These are phyloP conservation scores for Colletotrichum lini DNA, from an alignment of 2,329 filamentous ascomycete genomes.

Conservation along the genomic window DNA sequence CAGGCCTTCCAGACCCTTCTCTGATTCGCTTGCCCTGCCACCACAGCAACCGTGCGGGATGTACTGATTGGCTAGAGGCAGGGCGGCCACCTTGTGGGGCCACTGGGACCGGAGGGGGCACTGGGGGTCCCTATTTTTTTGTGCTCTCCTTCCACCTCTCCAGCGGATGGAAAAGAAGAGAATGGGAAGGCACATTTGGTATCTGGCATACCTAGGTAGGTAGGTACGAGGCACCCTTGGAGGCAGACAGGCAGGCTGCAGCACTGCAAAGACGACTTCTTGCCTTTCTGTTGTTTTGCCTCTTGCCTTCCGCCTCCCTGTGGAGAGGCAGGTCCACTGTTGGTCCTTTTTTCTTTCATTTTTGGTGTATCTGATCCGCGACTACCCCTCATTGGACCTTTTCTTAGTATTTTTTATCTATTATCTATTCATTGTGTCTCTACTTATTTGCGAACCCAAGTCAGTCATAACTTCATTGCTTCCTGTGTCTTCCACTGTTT, in stretches of 20 bases:
- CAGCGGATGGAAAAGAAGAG: slow-evolving; percentile 36
- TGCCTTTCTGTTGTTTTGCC: neutral
- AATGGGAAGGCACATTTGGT: slow-evolving; percentile 28
- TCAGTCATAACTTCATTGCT: neutral
- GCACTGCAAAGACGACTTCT: neutral
- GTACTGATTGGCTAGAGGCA: slow-evolving; percentile 42
- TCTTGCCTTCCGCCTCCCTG: neutral
- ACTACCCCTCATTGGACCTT: neutral
- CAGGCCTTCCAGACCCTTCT: slow-evolving; percentile 45
- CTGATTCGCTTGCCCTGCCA: slow-evolving; percentile 45
- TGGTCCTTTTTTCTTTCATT: neutral
- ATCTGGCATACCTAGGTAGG: neutral
- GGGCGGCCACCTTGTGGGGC: slow-evolving; percentile 15
- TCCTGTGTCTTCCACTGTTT: slow-evolving; percentile 19
- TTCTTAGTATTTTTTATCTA: neutral
- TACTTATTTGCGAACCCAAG: neutral
- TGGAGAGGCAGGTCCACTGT: neutral
- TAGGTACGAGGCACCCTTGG: too few species aligned
- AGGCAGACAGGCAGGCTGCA: neutral
- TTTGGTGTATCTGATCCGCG: slow-evolving; percentile 2
- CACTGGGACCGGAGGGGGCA: slow-evolving; percentile 24
- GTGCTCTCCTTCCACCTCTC: slow-evolving; percentile 9
- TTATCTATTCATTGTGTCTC: neutral
- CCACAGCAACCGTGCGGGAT: slow-evolving; percentile 44
- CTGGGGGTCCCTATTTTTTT: slow-evolving; percentile 18